A percentile compares a stretch with the other conserved stretches of the same genome.
These are phyloP conservation scores for Phoma herbarum DNA, from an alignment of 2,329 filamentous ascomycete species.

Conservation along the genomic window DNA sequence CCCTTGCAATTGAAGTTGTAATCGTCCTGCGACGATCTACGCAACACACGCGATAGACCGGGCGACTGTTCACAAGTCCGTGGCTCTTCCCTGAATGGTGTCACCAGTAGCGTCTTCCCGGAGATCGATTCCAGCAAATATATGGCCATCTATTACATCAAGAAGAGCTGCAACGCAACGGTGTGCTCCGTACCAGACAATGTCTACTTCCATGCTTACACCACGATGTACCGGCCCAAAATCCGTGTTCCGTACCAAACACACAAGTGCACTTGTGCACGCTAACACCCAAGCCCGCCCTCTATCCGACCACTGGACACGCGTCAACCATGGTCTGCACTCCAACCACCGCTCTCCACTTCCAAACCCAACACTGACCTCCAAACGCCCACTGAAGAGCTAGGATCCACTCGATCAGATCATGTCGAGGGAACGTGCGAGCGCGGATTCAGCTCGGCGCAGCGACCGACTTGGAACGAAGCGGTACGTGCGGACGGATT, in stretches of 20 bases:
- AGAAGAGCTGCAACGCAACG: conserved; percentile 1
- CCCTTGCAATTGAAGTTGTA: neutral
- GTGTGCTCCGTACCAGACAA: neutral
- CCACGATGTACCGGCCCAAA: conserved; percentile 21
- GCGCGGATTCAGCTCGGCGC: conserved; percentile 4
- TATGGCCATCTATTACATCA: neutral
- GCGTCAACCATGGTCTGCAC: conserved; percentile 31
- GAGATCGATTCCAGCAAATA: neutral
- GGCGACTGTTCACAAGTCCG: neutral
- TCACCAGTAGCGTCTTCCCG: neutral
- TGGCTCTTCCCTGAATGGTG: neutral
- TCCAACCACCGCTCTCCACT: conserved; percentile 8
- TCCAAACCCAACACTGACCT: conserved; percentile 14
- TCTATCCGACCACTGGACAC: conserved; percentile 23
- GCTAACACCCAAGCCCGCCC: conserved; percentile 17
- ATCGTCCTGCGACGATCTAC: neutral
- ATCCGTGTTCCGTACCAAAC: conserved; percentile 25
- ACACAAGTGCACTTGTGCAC: conserved; percentile 23
- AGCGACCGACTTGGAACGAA: conserved; percentile 2
- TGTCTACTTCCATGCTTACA: conserved; percentile 2
- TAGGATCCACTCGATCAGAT: conserved; percentile 22
- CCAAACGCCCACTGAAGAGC: neutral
- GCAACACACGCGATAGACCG: neutral
- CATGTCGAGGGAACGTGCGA: conserved; percentile 27
- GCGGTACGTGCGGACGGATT: neutral